Base-by-base conservation (phyloP, 2,329 filamentous ascomycete genomes). In the Ophiostoma ulmi region DNA sequence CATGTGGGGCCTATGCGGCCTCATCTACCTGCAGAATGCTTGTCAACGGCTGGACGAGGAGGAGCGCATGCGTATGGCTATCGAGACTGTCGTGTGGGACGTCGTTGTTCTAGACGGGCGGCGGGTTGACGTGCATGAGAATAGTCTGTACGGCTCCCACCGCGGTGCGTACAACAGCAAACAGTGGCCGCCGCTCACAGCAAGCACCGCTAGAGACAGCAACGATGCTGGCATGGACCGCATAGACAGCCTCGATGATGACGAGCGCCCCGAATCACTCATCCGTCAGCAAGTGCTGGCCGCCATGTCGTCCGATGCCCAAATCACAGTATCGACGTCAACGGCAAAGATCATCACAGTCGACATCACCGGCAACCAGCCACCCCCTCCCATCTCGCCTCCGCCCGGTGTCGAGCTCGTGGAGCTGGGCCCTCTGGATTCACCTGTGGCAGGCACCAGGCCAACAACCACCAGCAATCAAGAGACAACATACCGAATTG, bases 311-410 rank as follows among this genome's bases (percentile, higher is more conserved):
- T 77, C 83, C 0, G 83, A 86, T 64, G 84, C 87, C 0, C 83
- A 83, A n/a, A 84, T 90, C 6, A 85, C 84, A 0, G 88, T 86
- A 6, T 84, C 85, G 2, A 86, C 87, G 0, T 83, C 83, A 0
- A 88, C 85, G 1, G 87, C 84, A 8, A 88, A 89, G 73, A 89
- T 83, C 17, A 87, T 90, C 74, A 89, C 88, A 0, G 87, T 90
- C 2, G 87, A 90, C 69, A 83, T 90, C 52, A 83, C 83, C 17
- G 86, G 86, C 38, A 85, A 85, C 0, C 80, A 83, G 5, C 80
- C 83, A 26, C 80, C 83, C 5, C 80, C 85, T 2, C 80, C 83
- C 1, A 78, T 90, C 1, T 80, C 84, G 1, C 84, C 86, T 1
- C 84, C 87, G 0, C 84, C 86, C 0, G 87, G 87, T 0, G 83